Evolutionary conservation across 257 asterid species (phyloP).

Genomic region (Catharanthus roseus): DNA sequence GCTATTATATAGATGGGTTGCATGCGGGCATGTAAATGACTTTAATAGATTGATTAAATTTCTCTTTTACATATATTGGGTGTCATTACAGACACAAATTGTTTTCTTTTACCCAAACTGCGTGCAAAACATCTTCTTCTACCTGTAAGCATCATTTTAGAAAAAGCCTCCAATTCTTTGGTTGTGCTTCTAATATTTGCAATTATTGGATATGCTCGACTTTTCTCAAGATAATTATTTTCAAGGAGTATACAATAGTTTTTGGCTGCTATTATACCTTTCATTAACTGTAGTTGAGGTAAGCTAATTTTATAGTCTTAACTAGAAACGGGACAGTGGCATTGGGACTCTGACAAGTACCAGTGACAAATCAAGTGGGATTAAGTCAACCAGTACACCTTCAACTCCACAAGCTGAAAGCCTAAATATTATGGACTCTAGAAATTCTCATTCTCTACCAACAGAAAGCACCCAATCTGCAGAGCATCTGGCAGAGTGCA

Average conservation of each 20-base stretch:
- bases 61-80: neutral
- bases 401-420: constrained; percentile 89
- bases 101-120: neutral
- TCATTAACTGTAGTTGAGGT: constrained; percentile 9
- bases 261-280: constrained; percentile 2
- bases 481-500: constrained; percentile 50
- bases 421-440: constrained; percentile 57
- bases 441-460: constrained; percentile 55
- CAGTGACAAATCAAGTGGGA: constrained; percentile 91
- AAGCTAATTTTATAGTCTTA: constrained; percentile 24
- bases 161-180: neutral
- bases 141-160: neutral
- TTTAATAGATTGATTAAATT: neutral
- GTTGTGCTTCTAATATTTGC: neutral
- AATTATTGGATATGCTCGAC: neutral
- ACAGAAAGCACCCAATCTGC: constrained; percentile 64
- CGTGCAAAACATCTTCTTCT: too few species aligned
- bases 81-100: too few species aligned
- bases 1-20: neutral
- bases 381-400: constrained; percentile 72
- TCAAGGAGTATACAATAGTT: too few species aligned
- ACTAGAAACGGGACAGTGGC: constrained; percentile 82
- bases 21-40: neutral
- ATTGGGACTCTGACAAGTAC: constrained; percentile 71
- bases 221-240: neutral